phyloP scores from a whole-genome alignment of 2,329 filamentous ascomycete genomes.

The Talaromyces pinophilus region DNA sequence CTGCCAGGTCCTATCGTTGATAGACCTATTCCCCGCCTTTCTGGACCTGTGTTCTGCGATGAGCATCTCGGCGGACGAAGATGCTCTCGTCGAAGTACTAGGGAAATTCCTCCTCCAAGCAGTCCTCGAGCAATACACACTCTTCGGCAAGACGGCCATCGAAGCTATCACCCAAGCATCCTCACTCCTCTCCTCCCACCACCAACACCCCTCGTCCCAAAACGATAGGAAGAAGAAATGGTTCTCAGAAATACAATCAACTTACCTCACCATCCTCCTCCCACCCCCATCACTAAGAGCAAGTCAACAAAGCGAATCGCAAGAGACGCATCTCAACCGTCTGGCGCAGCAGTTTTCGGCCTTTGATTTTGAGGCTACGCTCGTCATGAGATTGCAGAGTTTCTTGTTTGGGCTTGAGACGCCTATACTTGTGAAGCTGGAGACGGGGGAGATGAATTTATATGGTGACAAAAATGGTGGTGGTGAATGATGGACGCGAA shows the following conservation, averaged over 20 bases:
- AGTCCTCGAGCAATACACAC: conserved; percentile 51
- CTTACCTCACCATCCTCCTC: conserved; percentile 6
- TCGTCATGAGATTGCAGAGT: conserved; percentile 46
- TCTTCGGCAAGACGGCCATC: conserved; percentile 39
- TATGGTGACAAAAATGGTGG: neutral
- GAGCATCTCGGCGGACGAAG: neutral
- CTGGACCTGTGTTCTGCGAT: conserved; percentile 45
- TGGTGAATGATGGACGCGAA: neutral
- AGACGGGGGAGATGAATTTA: conserved; percentile 45
- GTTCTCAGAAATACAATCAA: neutral
- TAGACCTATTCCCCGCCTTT: conserved; percentile 51
- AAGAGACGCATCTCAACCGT: conserved; percentile 3
- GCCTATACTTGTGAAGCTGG: conserved; percentile 56
- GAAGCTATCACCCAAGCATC: conserved; percentile 42
- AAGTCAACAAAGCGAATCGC: neutral
- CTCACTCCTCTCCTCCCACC: neutral
- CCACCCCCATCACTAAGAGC: neutral
- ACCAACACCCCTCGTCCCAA: neutral
- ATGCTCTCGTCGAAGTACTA: conserved; percentile 47
- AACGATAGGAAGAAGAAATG: neutral
- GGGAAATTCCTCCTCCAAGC: conserved; percentile 54
- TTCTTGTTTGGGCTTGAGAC: conserved; percentile 47
- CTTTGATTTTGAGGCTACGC: conserved; percentile 40
- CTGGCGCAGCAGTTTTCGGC: conserved; percentile 32
- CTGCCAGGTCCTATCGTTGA: conserved; percentile 33